Base-by-base conservation (phyloP, 2,329 filamentous ascomycete genomes). In the Escovopsis weberi region DNA sequence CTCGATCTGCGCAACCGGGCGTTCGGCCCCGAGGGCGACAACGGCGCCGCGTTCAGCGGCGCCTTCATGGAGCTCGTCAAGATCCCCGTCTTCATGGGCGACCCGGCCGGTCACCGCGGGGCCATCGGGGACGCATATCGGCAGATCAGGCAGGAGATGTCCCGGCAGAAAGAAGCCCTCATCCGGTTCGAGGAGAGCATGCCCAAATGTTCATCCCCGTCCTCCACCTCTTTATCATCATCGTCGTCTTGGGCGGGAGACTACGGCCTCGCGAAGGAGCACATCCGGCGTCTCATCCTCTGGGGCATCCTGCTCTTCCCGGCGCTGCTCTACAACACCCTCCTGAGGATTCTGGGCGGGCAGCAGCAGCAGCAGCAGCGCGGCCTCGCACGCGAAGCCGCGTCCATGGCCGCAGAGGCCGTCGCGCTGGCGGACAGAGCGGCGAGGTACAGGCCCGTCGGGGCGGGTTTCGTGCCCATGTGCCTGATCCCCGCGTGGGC, bases 401-500 rank as follows among this genome's bases (percentile, higher is more conserved):
- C 46, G 8, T 26, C 26, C 3, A 48, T 52, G 33, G 45, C 50
- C 10, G 42, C 51, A n/a, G 54, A 59, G 30, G 45, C 51, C 2
- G 43, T 57, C 7, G 41, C 41, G 9, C 40, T 58, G 10, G 52
- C 51, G 3, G 42, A 53, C 12, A 39, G 45, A 10, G 51, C 51
- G 1, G 26, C 40, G 12, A 34, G 40, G 11, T 52, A 54, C 37
- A 39, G 53, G 7, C 57, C 58, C 5, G 37, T 59, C 1, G 58
- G 53, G 1, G 51, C 57, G 6, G 50, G 50, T 28, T 53, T 55
- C 19, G 48, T 57, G 26, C 52, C 55, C 5, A 41, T 53, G 1
- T 52, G 48, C 10, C 45, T 60, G 2, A 38, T 55, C 8, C 43
- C 53, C 1, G 57, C 51, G 0, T 57, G 53, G 53, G 48, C 51